Conservation (phyloP, 495 filamentous ascomycete genomes). For the Aspergillus hancockii region DNA sequence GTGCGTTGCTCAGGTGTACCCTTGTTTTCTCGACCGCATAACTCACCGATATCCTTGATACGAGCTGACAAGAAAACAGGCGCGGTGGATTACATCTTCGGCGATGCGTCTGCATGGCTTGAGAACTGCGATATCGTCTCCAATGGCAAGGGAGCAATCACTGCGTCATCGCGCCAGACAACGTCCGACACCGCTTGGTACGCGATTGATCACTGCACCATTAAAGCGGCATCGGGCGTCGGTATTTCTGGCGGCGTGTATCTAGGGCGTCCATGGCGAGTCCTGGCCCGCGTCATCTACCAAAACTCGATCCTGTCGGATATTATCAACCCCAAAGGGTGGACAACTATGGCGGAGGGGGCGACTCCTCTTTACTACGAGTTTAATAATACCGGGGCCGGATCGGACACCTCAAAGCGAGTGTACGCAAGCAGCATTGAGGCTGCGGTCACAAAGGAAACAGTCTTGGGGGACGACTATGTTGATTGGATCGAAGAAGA, state of each 20-base stretch:
- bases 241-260: slow-evolving; percentile 56
- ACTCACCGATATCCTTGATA: no score
- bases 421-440: slow-evolving; percentile 52
- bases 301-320: slow-evolving; percentile 55
- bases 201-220: slow-evolving; percentile 59
- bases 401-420: slow-evolving; percentile 55
- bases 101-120: slow-evolving; percentile 66
- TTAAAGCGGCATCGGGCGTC: slow-evolving; percentile 48
- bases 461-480: slow-evolving; percentile 55
- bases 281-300: slow-evolving; percentile 65
- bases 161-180: slow-evolving; percentile 59
- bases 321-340: slow-evolving; percentile 63
- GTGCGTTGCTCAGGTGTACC: slow-evolving; percentile 22
- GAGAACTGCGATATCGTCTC: slow-evolving; percentile 60
- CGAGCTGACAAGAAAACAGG: slow-evolving; percentile 16
- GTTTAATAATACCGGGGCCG: slow-evolving; percentile 59
- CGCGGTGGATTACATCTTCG: slow-evolving; percentile 65
- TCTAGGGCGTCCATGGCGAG: slow-evolving; percentile 67
- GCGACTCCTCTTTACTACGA: slow-evolving; percentile 55
- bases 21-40: background rate
- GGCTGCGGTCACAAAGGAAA: slow-evolving; percentile 46
- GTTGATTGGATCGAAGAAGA: slow-evolving; percentile 38
- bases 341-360: slow-evolving; percentile 52
- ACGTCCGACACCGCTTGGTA: slow-evolving; percentile 51
- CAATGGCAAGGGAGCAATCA: slow-evolving; percentile 48